Evolutionary conservation across 148 eudicot species (phyloP).

Genomic region (Rhododendron henanense): DNA sequence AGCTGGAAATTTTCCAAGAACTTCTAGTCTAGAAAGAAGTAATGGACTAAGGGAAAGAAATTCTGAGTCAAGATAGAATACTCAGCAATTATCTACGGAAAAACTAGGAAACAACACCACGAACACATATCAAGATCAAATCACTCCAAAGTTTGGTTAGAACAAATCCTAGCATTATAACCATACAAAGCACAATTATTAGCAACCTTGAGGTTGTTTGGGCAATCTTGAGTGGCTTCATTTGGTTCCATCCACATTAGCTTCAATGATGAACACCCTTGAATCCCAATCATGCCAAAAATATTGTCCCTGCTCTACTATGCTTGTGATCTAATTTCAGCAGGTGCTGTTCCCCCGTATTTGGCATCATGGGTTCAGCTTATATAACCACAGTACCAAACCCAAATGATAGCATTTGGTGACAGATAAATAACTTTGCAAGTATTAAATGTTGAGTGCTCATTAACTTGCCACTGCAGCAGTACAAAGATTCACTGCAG

Average conservation of each 20-base stretch:
- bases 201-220: not conserved
- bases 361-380: not conserved
- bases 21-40: not conserved
- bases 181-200: not conserved
- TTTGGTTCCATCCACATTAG: not conserved
- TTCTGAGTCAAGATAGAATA: not conserved
- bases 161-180: not conserved
- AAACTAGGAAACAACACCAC: slow-evolving; percentile 1
- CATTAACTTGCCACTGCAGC: not conserved
- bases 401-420: not conserved
- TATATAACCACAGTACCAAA: not conserved
- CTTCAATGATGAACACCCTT: not conserved
- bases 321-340: not conserved
- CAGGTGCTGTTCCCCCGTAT: not conserved
- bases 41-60: not conserved
- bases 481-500: slow-evolving; percentile 7
- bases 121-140: not conserved
- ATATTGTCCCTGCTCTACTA: not conserved
- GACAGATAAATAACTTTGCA: not conserved
- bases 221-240: not conserved
- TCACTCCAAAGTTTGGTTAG: too few species aligned
- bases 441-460: not conserved
- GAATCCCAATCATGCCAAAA: not conserved
- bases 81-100: not conserved
- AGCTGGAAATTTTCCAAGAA: not conserved